Conservation (phyloP, 345 rosid species). For the Microthlaspi erraticum region DNA sequence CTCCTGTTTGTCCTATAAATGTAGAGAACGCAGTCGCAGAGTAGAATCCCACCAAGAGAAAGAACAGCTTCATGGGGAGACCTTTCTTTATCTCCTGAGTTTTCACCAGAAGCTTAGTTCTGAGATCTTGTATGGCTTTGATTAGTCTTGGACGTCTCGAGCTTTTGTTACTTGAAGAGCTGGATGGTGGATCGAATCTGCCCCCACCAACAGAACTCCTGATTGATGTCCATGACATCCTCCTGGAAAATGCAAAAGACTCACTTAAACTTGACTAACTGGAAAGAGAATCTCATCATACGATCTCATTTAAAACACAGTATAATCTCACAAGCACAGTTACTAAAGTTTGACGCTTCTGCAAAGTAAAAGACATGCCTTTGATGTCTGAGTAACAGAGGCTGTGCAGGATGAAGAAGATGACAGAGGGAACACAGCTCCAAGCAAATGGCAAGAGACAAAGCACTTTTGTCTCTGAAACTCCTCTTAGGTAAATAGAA, state of each 20-base stretch:
- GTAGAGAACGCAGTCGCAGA: conserved; percentile 65
- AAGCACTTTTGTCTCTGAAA: conserved; percentile 42
- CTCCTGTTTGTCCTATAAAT: conserved; percentile 97
- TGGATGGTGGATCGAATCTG: conserved; percentile 65
- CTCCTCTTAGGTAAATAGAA: conserved; percentile 35
- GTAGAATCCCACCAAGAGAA: conserved; percentile 88
- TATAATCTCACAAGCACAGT: too few species aligned
- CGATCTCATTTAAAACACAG: neutral
- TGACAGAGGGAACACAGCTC: conserved; percentile 45
- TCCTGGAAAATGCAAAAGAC: conserved; percentile 52
- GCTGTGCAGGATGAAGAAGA: conserved; percentile 45
- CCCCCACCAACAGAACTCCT: conserved; percentile 57
- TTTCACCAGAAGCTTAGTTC: conserved; percentile 56
- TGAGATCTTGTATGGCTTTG: conserved; percentile 62
- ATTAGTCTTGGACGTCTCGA: conserved; percentile 64
- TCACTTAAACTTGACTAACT: neutral
- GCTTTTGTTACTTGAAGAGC: conserved; percentile 41
- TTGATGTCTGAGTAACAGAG: conserved; percentile 43
- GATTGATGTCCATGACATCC: conserved; percentile 55
- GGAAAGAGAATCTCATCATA: neutral
- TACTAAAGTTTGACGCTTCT: neutral
- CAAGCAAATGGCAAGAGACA: conserved; percentile 47
- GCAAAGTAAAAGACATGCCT: conserved; percentile 43
- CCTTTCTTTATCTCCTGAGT: conserved; percentile 64
- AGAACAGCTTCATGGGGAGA: conserved; percentile 74